Conservation (phyloP, 495 filamentous ascomycete genomes). For the Xylaria venustula region DNA sequence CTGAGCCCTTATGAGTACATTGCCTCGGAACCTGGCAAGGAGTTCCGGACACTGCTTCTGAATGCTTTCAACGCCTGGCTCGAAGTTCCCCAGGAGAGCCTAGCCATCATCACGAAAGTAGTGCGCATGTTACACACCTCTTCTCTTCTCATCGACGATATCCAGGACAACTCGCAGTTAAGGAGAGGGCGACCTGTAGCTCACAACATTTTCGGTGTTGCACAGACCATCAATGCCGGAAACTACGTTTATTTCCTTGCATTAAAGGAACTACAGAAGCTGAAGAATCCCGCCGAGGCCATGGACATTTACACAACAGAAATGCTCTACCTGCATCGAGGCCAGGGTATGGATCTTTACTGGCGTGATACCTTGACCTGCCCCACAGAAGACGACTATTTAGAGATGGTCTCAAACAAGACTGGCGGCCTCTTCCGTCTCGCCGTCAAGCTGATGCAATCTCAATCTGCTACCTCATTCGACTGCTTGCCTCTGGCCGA, state of each 20-base stretch:
- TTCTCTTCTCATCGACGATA: slow-evolving; percentile 77
- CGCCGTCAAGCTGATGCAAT: slow-evolving; percentile 80
- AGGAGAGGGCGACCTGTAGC: slow-evolving; percentile 80
- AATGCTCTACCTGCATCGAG: slow-evolving; percentile 76
- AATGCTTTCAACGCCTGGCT: slow-evolving; percentile 78
- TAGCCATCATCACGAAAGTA: slow-evolving; percentile 71
- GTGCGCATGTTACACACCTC: slow-evolving; percentile 81
- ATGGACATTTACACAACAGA: slow-evolving; percentile 77
- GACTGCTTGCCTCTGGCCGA: slow-evolving; percentile 70
- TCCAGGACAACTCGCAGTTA: slow-evolving; percentile 71
- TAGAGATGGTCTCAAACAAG: slow-evolving; percentile 90
- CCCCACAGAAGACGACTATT: slow-evolving; percentile 81
- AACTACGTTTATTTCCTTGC: slow-evolving; percentile 86
- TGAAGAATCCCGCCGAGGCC: slow-evolving; percentile 54
- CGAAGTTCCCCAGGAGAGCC: slow-evolving; percentile 63
- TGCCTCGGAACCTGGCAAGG: slow-evolving; percentile 73
- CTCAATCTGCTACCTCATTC: slow-evolving; percentile 55
- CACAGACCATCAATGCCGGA: slow-evolving; percentile 85
- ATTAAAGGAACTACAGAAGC: slow-evolving; percentile 63
- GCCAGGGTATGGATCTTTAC: slow-evolving; percentile 86
- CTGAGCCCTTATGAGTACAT: slow-evolving; percentile 79
- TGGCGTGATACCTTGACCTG: slow-evolving; percentile 82
- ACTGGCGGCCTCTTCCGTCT: slow-evolving; percentile 85
- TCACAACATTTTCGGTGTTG: slow-evolving; percentile 80
- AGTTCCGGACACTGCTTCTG: slow-evolving; percentile 72